A percentile compares a stretch with the other conserved stretches of the same genome.
These are phyloP conservation scores for Sclerotinia trifoliorum DNA, from an alignment of 2,329 filamentous ascomycete genomes.

Conservation along the genomic window DNA sequence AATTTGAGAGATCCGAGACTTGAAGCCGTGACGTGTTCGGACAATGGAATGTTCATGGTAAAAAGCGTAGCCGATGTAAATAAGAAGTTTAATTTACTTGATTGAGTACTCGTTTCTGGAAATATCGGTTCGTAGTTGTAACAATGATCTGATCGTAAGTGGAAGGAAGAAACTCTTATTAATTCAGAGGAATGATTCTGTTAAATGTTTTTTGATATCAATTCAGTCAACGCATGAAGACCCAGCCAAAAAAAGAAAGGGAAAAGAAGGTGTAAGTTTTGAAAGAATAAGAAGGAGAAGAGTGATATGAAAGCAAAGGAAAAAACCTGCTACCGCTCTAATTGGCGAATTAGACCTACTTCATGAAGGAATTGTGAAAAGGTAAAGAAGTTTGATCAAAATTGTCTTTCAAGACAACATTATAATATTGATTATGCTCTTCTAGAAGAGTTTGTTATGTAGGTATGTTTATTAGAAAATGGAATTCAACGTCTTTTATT, in stretches of 20 bases:
- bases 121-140: background rate
- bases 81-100: background rate
- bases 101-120: background rate
- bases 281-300: constrained; percentile 7
- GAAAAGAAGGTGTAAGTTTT: background rate
- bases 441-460: background rate
- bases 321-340: background rate
- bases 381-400: background rate
- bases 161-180: background rate
- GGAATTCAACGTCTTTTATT: background rate
- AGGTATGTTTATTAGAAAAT: background rate
- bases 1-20: constrained; percentile 16
- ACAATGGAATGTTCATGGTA: constrained; percentile 17
- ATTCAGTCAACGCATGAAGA: background rate
- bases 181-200: background rate
- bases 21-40: constrained; percentile 1
- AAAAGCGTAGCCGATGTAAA: background rate
- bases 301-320: constrained; percentile 6
- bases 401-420: background rate
- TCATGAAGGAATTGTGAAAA: constrained; percentile 5
- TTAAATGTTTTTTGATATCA: background rate
- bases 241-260: background rate
- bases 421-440: background rate
- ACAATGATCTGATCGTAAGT: background rate
- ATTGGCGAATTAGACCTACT: constrained; percentile 4